Base-by-base conservation (phyloP, 164 flowering plant species). In the Saururus chinensis region DNA sequence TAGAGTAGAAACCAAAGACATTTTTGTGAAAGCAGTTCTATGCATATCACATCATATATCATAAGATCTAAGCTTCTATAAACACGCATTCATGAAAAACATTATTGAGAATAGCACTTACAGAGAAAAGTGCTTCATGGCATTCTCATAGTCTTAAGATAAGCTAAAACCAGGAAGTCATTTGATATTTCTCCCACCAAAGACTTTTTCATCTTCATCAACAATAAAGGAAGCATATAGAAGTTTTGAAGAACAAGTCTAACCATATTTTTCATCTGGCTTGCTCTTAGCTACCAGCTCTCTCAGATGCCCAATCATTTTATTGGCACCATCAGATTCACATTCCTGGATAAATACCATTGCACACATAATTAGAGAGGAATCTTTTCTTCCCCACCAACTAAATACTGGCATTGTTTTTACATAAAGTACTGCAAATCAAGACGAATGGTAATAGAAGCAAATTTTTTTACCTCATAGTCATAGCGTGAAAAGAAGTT, bases 401-500 rank as follows among this genome's bases (percentile, higher is more conserved):
- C 45, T 8, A 41, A 0, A 41, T 41, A 41, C 12, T 13, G 45
- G 49, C 14, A 45, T 45, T 12, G 4, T 17, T 45, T 45, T 45
- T 12, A 13, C 16, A 9, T 35, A 55, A 55, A 10, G 19, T 23
- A 23, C 35, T 23, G 24, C 35, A 53, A 54, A 40, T 20, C 14
- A 48, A 42, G 4, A 42, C n/a, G n/a, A 42, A 40, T 1, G 22
- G 4, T 42, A 42, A 30, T 2, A 30, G 37, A 30, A 2, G 6
- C 37, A 30, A 30, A 2, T 11, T 26, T 40, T 25, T 74, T 82
- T 73, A 85, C 98, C 82, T 95, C 99, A 73, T 95, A 91, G 66
- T 91, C 99, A 65, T 95, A 91, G 87, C 99, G 81, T 60, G 98
- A 91, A 68, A 91, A 95, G 83, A 87, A 89, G 65, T 95, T 95